A percentile compares a stretch with the other conserved stretches of the same genome.
These are phyloP conservation scores for Musa schizocarpa DNA, from an alignment of 176 grass and related monocot species.

Conservation along the genomic window DNA sequence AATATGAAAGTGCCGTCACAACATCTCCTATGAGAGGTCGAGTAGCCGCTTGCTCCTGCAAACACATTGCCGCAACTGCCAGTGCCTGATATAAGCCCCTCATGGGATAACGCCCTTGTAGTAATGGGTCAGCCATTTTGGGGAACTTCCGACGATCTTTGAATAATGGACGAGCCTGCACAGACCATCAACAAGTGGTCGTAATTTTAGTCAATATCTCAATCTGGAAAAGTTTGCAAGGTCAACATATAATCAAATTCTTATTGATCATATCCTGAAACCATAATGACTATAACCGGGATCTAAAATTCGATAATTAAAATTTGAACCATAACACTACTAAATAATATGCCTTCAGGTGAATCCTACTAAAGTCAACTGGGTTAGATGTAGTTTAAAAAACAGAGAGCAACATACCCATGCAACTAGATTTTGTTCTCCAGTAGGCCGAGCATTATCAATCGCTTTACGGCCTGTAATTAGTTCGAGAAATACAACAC, in stretches of 20 bases:
- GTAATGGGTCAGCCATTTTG: slow-evolving; percentile 93
- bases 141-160: slow-evolving; percentile 91
- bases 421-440: slow-evolving; percentile 14
- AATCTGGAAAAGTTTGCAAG: not conserved
- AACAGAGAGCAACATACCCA: slow-evolving; percentile 3
- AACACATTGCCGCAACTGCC: slow-evolving; percentile 95
- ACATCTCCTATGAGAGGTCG: slow-evolving; percentile 96
- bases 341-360: too few species aligned
- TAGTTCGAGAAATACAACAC: slow-evolving; percentile 10
- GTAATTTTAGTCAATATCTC: not conserved
- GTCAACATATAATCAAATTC: too few species aligned
- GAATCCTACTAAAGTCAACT: too few species aligned
- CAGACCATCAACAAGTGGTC: slow-evolving; percentile 19
- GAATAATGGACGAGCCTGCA: slow-evolving; percentile 92
- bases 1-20: slow-evolving; percentile 85
- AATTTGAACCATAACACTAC: too few species aligned
- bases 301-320: too few species aligned
- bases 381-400: not conserved
- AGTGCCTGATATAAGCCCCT: slow-evolving; percentile 90
- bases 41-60: slow-evolving; percentile 92
- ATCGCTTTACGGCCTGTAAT: slow-evolving; percentile 15
- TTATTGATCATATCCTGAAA: too few species aligned
- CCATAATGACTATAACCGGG: too few species aligned
- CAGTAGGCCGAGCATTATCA: slow-evolving; percentile 2
- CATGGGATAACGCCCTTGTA: slow-evolving; percentile 71